Evolutionary conservation across 163 green algal species (phyloP), one percentile per base, ranked within the genome.

Genomic region (Volvox carteri): DNA sequence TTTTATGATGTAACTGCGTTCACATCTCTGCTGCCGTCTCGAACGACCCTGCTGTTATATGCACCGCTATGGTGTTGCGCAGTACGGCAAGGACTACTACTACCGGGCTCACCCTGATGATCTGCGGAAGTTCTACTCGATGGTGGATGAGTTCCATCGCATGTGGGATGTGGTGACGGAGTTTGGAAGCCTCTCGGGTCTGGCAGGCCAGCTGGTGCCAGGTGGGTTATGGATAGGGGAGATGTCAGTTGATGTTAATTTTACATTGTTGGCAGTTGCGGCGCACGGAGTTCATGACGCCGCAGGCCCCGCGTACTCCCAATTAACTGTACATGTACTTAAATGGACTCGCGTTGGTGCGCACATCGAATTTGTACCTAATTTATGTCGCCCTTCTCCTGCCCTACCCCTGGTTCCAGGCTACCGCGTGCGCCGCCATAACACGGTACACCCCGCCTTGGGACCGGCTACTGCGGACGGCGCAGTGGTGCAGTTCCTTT

Each of bases 151-250:
- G 75, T 95, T 94, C 88, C 93, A 95, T 76, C 83, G 87, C 58
- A 93, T 93, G 72, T 95, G 91, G 73, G 93, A 95, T 41, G 86
- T 92, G 3, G 88, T 94, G n/a, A 95, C 93, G 0, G 93, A 95
- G 92, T 95, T 95, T 87, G 89, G 93, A 52, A 89, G 56, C 50
- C 89, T 95, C 37, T 90, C 68, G 42, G 60, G 88, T 65, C 86
- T 95, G 28, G 93, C 93, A 3, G 79, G 86, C 5, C 86, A 95
- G 73, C 81, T 95, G 86, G 48, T 94, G 91, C 93, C 91, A 62
- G 90, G 92, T 95, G 89, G 88, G 90, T 68, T 18, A 8, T 68
- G n/a, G n/a, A n/a, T n/a, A n/a, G n/a, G n/a, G n/a, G n/a, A n/a
- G n/a, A n/a, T n/a, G n/a, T n/a, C n/a, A n/a, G n/a, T n/a, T n/a